Evolutionary conservation across 164 flowering plant species (phyloP).

Genomic region (Annona cherimola): DNA sequence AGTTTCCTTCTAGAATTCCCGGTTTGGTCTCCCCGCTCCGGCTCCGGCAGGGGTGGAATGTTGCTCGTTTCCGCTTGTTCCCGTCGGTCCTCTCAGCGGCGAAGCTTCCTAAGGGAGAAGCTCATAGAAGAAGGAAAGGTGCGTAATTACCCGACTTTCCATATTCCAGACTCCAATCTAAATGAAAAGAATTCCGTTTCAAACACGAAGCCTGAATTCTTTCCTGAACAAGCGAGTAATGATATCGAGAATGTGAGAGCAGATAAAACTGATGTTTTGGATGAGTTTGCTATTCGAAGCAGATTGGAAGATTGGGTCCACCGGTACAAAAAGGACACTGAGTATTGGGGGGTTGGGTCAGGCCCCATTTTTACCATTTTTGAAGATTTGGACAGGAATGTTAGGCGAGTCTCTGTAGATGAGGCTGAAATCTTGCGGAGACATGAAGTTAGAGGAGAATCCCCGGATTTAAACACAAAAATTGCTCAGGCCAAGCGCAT

Average conservation of each 20-base stretch:
- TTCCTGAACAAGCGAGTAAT: constrained; percentile 4
- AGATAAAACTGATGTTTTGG: constrained; percentile 17
- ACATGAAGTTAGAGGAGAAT: constrained; percentile 24
- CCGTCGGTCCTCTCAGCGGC: constrained; percentile 40
- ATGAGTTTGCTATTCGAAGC: constrained; percentile 39
- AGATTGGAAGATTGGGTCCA: constrained; percentile 62
- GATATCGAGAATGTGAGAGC: constrained; percentile 1
- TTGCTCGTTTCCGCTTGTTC: constrained; percentile 44
- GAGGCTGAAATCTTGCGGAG: constrained; percentile 68
- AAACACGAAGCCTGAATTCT: constrained; percentile 5
- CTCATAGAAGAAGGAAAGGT: constrained; percentile 49
- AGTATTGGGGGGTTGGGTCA: constrained; percentile 75
- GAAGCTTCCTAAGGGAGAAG: constrained; percentile 67
- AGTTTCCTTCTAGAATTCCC: constrained; percentile 7
- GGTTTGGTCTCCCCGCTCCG: constrained; percentile 9
- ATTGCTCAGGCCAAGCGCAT: constrained; percentile 44
- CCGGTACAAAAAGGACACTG: constrained; percentile 59
- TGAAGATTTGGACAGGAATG: constrained; percentile 51
- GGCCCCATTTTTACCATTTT: constrained; percentile 57
- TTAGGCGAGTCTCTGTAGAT: constrained; percentile 47
- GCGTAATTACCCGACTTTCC: constrained; percentile 20
- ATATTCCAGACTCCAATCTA: constrained; percentile 14
- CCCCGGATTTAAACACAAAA: constrained; percentile 32
- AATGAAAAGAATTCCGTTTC: constrained; percentile 10
- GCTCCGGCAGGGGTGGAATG: constrained; percentile 9